Conservation (phyloP, 2,329 filamentous ascomycete species). For the Cladophialophora bantiana region DNA sequence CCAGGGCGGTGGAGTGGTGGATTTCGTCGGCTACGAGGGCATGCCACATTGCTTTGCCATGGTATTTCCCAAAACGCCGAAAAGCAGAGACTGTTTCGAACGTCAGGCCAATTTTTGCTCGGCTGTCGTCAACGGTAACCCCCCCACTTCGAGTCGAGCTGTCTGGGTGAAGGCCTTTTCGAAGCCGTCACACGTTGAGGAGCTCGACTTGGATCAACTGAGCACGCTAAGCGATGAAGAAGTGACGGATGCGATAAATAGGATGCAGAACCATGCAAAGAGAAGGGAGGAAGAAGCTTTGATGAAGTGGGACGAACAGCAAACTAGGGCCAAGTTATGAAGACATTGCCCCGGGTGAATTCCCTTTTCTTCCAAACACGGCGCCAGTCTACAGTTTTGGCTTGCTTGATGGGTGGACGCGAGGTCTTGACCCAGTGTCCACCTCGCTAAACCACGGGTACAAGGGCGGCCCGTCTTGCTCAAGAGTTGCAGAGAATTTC, state of each 20-base stretch:
- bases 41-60: constrained; percentile 63
- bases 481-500: constrained; percentile 66
- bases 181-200: constrained; percentile 41
- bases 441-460: constrained; percentile 73
- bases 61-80: constrained; percentile 58
- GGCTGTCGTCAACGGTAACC: constrained; percentile 44
- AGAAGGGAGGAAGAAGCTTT: constrained; percentile 47
- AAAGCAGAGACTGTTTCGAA: constrained; percentile 60
- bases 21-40: constrained; percentile 53
- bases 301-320: constrained; percentile 43
- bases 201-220: constrained; percentile 46
- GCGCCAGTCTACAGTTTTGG: constrained; percentile 17
- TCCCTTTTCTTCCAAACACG: background rate
- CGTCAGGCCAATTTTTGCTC: constrained; percentile 63
- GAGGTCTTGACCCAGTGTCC: constrained; percentile 46
- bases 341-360: background rate
- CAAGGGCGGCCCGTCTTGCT: constrained; percentile 63
- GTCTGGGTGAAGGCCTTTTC: constrained; percentile 45
- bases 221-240: constrained; percentile 48
- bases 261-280: constrained; percentile 44
- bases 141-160: constrained; percentile 37
- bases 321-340: constrained; percentile 44
- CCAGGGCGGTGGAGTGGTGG: constrained; percentile 47
- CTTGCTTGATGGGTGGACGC: constrained; percentile 14
- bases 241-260: constrained; percentile 44